phyloP scores from a whole-genome alignment of 148 eudicot genomes.

The Fallopia convolvulus region DNA sequence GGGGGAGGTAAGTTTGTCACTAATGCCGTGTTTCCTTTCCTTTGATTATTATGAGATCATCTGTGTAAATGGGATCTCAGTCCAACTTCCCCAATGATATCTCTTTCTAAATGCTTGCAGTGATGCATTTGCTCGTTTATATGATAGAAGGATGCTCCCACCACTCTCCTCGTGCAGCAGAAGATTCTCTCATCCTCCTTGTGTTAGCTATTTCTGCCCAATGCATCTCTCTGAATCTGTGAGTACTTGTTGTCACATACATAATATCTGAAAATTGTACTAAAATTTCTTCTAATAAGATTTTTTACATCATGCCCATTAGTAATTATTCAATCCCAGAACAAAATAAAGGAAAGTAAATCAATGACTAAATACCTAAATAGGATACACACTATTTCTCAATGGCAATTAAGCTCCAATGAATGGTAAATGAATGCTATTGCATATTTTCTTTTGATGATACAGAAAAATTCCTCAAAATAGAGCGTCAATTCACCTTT shows the following conservation, averaged over 20 bases:
- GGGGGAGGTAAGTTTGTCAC: slow-evolving; percentile 67
- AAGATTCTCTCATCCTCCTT: slow-evolving; percentile 61
- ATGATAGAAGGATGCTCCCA: slow-evolving; percentile 98
- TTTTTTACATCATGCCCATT: neutral
- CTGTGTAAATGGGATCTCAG: neutral
- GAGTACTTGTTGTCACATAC: slow-evolving; percentile 21
- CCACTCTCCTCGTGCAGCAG: slow-evolving; percentile 72
- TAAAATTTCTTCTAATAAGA: neutral
- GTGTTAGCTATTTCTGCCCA: slow-evolving; percentile 88
- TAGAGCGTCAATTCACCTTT: neutral
- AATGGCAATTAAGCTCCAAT: neutral
- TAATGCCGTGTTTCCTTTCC: neutral
- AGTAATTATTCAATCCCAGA: neutral
- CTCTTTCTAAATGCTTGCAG: slow-evolving; percentile 42
- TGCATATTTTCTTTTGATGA: neutral
- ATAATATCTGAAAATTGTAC: neutral
- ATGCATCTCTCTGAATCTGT: slow-evolving; percentile 92
- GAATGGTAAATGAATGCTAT: neutral
- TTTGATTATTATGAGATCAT: neutral
- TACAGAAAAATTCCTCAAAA: neutral
- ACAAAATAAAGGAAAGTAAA: neutral
- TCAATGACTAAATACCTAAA: neutral
- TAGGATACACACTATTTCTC: neutral
- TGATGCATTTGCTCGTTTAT: slow-evolving; percentile 94
- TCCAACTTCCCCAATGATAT: neutral